Base-by-base conservation (phyloP, 129 eudicot genomes). In the Flaveria brownii region DNA sequence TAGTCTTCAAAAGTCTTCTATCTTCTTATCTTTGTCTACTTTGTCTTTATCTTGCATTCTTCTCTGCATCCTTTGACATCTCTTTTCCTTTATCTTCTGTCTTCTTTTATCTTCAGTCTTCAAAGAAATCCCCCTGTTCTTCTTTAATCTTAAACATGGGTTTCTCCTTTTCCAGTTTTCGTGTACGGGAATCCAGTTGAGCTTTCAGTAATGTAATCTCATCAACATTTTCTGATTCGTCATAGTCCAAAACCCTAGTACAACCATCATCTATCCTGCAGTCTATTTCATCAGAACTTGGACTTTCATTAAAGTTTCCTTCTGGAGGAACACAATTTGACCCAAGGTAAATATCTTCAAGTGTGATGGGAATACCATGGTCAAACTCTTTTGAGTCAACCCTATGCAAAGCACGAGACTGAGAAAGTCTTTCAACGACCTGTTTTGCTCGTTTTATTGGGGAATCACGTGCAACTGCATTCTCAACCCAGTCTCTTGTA, bases 401-500 rank as follows among this genome's bases (percentile, higher is more conserved):
- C 59, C 74, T 81, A 11, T 96, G 86, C 71, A 76, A 61, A 76
- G 50, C 76, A 65, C 82, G 85, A 73, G 93, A 80, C 73, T 95
- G 94, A 65, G 97, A 91, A 74, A 95, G 99, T 78, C 90, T 87
- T 84, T 95, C 97, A 22, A 89, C 80, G 70, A 95, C 97, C 73
- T 87, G 91, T 68, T 89, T 95, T 15, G 99, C 97, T 49, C 92
- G 89, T 74, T 89, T 87, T 78, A 87, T 74, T 11, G 97, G 94
- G 61, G 94, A 91, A 59, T 78, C 96, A 74, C 84, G 85, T 72
- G 77, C 83, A 74, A 78, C 65, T 6, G 80, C 92, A 52, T 85
- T 83, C 61, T 94, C 93, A 3, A 76, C 76, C 89, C 86, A 85
- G 3, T 87, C 93, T 74, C 68, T 77, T 22, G 92, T 81, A 22